Evolutionary conservation across 768 basidiomycete species (phyloP).

Genomic region (Neoboletus subvelutipes): DNA sequence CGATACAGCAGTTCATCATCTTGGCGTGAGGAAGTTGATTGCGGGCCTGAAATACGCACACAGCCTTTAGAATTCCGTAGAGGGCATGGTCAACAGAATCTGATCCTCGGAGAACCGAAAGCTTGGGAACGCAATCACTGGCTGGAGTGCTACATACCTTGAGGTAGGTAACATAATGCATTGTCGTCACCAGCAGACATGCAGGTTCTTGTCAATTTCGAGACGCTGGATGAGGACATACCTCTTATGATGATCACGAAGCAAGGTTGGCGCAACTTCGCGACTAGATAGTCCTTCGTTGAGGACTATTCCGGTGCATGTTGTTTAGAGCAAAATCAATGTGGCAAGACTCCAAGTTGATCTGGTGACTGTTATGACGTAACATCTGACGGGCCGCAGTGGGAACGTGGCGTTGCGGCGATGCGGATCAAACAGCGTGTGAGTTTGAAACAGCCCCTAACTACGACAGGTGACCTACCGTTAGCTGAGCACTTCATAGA

Average conservation of each 20-base stretch:
- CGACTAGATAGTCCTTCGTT: background rate
- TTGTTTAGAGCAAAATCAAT: too few relatives aligned
- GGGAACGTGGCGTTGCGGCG: too few relatives aligned
- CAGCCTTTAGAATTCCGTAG: background rate
- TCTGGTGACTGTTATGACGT: too few relatives aligned
- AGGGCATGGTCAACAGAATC: background rate
- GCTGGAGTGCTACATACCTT: too few relatives aligned
- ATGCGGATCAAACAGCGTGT: too few relatives aligned
- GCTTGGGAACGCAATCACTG: background rate
- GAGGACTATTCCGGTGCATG: background rate
- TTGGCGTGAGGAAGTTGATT: background rate
- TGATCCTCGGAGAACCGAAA: background rate
- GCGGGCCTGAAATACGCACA: background rate
- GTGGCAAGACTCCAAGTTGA: too few relatives aligned
- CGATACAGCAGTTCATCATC: background rate
- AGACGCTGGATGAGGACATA: background rate
- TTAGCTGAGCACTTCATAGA: too few relatives aligned
- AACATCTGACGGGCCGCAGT: too few relatives aligned
- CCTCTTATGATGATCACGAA: background rate
- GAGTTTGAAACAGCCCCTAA: too few relatives aligned
- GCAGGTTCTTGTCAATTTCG: background rate
- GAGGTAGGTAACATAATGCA: too few relatives aligned
- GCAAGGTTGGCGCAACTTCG: too few relatives aligned
- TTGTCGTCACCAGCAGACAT: background rate
- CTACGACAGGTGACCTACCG: too few relatives aligned